phyloP scores from a whole-genome alignment of 208 protist species.

The Trichomonas gallinae region DNA sequence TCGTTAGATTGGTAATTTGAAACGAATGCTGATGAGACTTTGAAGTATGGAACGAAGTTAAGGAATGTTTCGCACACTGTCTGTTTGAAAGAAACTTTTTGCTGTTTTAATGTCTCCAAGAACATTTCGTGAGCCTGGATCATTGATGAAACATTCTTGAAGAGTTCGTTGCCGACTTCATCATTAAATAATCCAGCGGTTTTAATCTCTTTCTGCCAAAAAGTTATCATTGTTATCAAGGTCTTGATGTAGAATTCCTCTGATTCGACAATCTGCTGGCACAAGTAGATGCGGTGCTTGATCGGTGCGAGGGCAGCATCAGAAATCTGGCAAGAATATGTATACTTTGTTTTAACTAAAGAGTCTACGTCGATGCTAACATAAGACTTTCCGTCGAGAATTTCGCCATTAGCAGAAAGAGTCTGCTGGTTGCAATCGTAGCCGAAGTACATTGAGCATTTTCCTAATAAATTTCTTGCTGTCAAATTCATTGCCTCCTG shows the following conservation, averaged over 20 bases:
- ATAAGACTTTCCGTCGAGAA: background rate
- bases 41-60: background rate
- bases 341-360: background rate
- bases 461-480: background rate
- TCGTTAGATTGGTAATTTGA: background rate
- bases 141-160: background rate
- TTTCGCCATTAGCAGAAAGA: background rate
- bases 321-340: background rate
- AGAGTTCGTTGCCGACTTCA: background rate
- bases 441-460: background rate
- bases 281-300: background rate
- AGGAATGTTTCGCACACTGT: background rate
- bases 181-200: background rate
- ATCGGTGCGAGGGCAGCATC: background rate
- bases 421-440: background rate
- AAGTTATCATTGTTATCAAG: background rate
- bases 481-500: background rate
- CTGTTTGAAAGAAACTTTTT: background rate
- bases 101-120: background rate
- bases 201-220: background rate
- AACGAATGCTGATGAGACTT: background rate
- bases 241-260: background rate
- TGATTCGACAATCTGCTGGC: background rate
- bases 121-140: background rate
- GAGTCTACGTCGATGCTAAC: background rate